phyloP scores from a whole-genome alignment of 169 alveolate genomes.

The Besnoitia besnoiti region DNA sequence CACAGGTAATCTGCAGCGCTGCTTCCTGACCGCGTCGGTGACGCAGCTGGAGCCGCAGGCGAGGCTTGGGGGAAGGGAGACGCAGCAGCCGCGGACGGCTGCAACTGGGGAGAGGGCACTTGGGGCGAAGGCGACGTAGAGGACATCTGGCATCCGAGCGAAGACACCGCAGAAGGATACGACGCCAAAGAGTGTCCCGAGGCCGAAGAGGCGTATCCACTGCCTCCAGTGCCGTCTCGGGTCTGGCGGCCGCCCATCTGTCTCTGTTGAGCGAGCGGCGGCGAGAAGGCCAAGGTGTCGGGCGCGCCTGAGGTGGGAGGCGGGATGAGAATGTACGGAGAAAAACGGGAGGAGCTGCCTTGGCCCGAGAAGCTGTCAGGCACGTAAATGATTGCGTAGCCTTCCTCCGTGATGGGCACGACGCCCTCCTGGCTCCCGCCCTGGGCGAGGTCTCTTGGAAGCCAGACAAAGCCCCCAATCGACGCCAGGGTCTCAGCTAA shows the following conservation, averaged over 20 bases:
- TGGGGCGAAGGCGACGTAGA: no score
- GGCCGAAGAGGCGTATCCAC: no score
- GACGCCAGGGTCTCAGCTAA: not conserved
- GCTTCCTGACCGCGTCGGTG: not conserved
- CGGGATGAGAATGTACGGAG: not conserved
- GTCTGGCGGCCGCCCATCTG: no score
- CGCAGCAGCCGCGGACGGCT: no score
- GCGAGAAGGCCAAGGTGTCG: not conserved
- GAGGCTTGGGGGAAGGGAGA: no score
- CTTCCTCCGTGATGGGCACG: not conserved
- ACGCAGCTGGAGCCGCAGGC: no score
- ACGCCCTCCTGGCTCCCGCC: not conserved
- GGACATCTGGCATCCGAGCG: no score
- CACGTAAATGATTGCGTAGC: not conserved
- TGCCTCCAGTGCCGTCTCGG: no score
- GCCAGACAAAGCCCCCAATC: not conserved
- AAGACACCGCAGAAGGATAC: no score
- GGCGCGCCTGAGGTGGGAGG: not conserved
- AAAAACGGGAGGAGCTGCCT: not conserved
- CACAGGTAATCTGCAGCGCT: not conserved
- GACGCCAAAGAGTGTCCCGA: no score
- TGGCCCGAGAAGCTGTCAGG: not conserved
- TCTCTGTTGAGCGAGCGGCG: no score
- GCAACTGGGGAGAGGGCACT: no score
- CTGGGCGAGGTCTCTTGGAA: not conserved